These are phyloP conservation scores for Picea glauca DNA, from an alignment of 75 land plant species.

Conservation along the genomic window DNA sequence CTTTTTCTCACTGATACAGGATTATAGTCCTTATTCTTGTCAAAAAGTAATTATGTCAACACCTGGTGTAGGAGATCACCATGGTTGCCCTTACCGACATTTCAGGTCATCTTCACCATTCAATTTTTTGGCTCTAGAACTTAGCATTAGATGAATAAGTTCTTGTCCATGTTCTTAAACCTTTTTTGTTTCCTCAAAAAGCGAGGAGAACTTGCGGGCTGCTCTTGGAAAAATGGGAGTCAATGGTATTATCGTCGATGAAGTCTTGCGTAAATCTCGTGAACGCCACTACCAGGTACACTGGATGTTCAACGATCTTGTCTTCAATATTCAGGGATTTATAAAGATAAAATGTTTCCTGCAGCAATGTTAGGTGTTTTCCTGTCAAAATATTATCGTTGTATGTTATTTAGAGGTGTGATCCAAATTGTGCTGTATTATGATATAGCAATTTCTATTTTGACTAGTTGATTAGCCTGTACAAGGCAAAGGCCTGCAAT, in stretches of 20 bases:
- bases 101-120: constrained; percentile 55
- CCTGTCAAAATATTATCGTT: neutral
- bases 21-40: constrained; percentile 96
- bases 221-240: constrained; percentile 71
- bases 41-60: constrained; percentile 85
- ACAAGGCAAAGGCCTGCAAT: neutral
- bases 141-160: neutral
- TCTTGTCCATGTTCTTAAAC: constrained; percentile 2
- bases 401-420: neutral
- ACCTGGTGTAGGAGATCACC: constrained; percentile 98
- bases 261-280: constrained; percentile 69
- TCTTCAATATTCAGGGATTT: neutral
- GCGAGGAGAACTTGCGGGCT: constrained; percentile 87
- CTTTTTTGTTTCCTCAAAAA: constrained; percentile 9
- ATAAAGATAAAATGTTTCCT: neutral
- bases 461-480: neutral
- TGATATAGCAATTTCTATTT: neutral
- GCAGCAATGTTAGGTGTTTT: neutral
- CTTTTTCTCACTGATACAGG: constrained; percentile 39
- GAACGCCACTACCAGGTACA: constrained; percentile 88
- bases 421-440: neutral
- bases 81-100: constrained; percentile 98
- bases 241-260: constrained; percentile 45
- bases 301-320: neutral
- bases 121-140: neutral